These are phyloP conservation scores for Blastobotrys aristatus DNA, from an alignment of 1,139 yeast species.

Conservation along the genomic window DNA sequence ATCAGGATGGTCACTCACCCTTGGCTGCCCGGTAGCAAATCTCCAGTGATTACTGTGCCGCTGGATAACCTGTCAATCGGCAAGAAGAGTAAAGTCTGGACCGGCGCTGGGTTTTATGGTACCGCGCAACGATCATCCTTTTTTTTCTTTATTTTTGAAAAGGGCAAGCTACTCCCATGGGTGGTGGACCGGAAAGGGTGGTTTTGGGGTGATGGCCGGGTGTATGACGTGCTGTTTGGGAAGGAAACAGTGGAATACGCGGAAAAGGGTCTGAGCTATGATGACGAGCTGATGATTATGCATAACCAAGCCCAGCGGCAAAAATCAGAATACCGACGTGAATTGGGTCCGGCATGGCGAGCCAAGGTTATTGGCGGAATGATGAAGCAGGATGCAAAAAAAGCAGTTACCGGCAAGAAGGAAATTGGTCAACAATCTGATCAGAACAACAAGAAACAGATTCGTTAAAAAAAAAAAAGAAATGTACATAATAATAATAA, in stretches of 20 bases:
- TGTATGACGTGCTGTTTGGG: constrained; percentile 73
- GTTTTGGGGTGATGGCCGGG: constrained; percentile 90
- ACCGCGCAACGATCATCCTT: constrained; percentile 71
- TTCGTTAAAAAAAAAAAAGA: background rate
- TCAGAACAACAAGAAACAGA: background rate
- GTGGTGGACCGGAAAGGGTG: constrained; percentile 78
- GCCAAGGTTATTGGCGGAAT: constrained; percentile 33
- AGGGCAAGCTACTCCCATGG: constrained; percentile 57
- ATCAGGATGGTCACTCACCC: constrained; percentile 71
- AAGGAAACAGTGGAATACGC: constrained; percentile 71
- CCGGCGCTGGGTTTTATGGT: constrained; percentile 83
- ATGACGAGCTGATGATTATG: constrained; percentile 38
- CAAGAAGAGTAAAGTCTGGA: constrained; percentile 65
- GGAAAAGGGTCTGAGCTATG: constrained; percentile 70
- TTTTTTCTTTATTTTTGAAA: constrained; percentile 66
- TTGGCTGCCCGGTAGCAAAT: constrained; percentile 65
- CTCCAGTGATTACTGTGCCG: constrained; percentile 70
- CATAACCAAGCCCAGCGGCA: constrained; percentile 29
- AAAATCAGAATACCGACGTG: constrained; percentile 34
- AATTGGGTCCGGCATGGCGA: constrained; percentile 38
- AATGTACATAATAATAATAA: background rate
- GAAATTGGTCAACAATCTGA: background rate
- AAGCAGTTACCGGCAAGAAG: constrained; percentile 8
- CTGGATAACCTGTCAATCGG: constrained; percentile 51
- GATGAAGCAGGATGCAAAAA: constrained; percentile 33